Base-by-base conservation (phyloP, 208 protist genomes). In the Tritrichomonas foetus region DNA sequence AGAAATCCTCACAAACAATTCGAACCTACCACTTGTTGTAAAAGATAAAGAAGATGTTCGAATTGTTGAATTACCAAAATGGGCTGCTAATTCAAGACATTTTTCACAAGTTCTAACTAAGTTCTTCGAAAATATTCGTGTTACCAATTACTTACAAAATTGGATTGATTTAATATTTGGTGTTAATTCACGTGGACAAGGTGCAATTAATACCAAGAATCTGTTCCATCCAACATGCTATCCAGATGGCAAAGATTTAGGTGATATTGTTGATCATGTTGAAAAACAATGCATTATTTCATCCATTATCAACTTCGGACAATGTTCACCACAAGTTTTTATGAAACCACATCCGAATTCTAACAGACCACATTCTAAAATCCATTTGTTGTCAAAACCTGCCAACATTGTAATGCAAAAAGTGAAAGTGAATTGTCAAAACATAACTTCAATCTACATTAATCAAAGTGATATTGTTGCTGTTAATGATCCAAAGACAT, bases 111-210 rank as follows among this genome's bases (percentile, higher is more conserved):
- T 61, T 61, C 5, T 5, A 22, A 22, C 53, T 20, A 36, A 78
- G 5, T 39, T 44, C 20, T 78, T 78, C 1, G 33, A 78, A 78
- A 20, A 16, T 5, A 25, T 16, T 9, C 5, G 16, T n/a, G 20
- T 20, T 16, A n/a, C 69, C 3, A 78, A 47, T 20, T 25, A 78
- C 20, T 44, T 78, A 47, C 25, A 25, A 3, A 36, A 78, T 49
- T 82, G 74, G 74, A 50, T 82, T 30, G 74, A 82, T 82, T 50
- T 82, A 16, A 82, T 82, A 20, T 82, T 82, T 30, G 74, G 74
- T 0, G 11, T 9, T 27, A 82, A 82, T 16, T 47, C 33, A 8
- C 33, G 74, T 14, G 74, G 74, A 50, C 33, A 44, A 50, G 41
- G 11, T 11, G 74, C 74, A 47, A 50, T 82, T n/a, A 20, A 3